Percentiles rank a stretch among this genome's conserved stretches.
These are phyloP conservation scores for Paracoccidioides brasiliensis DNA, from an alignment of 2,329 filamentous ascomycete genomes.

Conservation along the genomic window DNA sequence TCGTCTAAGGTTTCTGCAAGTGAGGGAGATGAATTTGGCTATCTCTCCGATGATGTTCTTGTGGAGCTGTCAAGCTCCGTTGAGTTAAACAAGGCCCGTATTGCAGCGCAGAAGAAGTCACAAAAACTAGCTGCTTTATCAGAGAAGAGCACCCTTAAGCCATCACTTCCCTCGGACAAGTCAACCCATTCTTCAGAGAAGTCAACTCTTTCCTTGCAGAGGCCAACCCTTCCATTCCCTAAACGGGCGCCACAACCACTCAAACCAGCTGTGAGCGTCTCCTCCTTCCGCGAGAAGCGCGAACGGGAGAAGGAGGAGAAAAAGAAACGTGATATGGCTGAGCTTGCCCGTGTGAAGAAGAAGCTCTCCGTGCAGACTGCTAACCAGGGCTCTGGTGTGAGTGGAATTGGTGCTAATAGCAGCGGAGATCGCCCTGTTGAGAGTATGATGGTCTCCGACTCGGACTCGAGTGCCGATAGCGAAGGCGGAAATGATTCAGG, in stretches of 20 bases:
- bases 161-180: too few relatives aligned
- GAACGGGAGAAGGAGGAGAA: slow-evolving; percentile 63
- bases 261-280: slow-evolving; percentile 27
- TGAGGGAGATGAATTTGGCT: slow-evolving; percentile 34
- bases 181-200: too few relatives aligned
- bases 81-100: slow-evolving; percentile 27
- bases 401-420: slow-evolving; percentile 57
- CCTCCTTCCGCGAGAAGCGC: slow-evolving; percentile 58
- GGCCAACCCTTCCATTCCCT: slow-evolving; percentile 3
- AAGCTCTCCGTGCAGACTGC: slow-evolving; percentile 40
- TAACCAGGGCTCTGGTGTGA: slow-evolving; percentile 66
- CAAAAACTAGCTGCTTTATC: too few relatives aligned
- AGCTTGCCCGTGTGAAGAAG: slow-evolving; percentile 56
- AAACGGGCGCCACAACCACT: slow-evolving; percentile 6
- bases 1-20: slow-evolving; percentile 18
- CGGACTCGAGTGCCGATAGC: slow-evolving; percentile 57
- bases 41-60: slow-evolving; percentile 30
- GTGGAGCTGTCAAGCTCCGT: slow-evolving; percentile 30
- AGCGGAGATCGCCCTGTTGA: slow-evolving; percentile 65
- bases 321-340: slow-evolving; percentile 56
- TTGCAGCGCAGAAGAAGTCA: slow-evolving; percentile 9
- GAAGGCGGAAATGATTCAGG: slow-evolving; percentile 59
- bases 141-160: too few relatives aligned
- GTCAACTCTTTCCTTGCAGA: neutral
- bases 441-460: slow-evolving; percentile 72